Percentiles rank a stretch among this genome's conserved stretches.
These are phyloP conservation scores for Glomus cerebriforme DNA, from an alignment of 192 early-diverging fungal genomes.

Conservation along the genomic window DNA sequence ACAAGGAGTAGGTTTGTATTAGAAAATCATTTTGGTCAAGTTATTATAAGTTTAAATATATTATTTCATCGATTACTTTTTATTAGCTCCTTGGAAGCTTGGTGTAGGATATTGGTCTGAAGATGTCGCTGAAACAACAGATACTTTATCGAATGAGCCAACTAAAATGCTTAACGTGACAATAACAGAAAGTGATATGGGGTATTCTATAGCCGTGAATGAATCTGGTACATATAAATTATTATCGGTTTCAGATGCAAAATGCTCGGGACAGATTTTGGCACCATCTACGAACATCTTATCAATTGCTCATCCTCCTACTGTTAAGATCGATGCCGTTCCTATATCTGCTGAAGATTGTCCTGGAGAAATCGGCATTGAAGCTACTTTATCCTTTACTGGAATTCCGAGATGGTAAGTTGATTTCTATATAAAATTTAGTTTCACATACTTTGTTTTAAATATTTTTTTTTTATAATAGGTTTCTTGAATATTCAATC, in stretches of 20 bases:
- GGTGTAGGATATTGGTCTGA: constrained; percentile 30
- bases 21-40: not conserved
- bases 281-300: constrained; percentile 14
- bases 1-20: constrained; percentile 13
- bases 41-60: not conserved
- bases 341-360: constrained; percentile 32
- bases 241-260: constrained; percentile 36
- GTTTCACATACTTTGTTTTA: not conserved
- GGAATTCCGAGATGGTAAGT: constrained; percentile 29
- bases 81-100: constrained; percentile 26
- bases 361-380: constrained; percentile 29
- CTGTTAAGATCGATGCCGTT: constrained; percentile 23
- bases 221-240: constrained; percentile 42
- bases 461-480: not conserved
- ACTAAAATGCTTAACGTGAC: not conserved
- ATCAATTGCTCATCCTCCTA: constrained; percentile 6
- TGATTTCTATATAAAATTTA: not conserved
- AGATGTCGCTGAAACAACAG: not conserved
- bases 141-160: not conserved
- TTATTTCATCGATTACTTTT: not conserved
- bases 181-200: not conserved
- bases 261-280: constrained; percentile 35
- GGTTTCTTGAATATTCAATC: constrained; percentile 24
- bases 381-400: constrained; percentile 26
- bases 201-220: constrained; percentile 28